Evolutionary conservation across 345 rosid genomes (phyloP).

Genomic region (Murraya paniculata): DNA sequence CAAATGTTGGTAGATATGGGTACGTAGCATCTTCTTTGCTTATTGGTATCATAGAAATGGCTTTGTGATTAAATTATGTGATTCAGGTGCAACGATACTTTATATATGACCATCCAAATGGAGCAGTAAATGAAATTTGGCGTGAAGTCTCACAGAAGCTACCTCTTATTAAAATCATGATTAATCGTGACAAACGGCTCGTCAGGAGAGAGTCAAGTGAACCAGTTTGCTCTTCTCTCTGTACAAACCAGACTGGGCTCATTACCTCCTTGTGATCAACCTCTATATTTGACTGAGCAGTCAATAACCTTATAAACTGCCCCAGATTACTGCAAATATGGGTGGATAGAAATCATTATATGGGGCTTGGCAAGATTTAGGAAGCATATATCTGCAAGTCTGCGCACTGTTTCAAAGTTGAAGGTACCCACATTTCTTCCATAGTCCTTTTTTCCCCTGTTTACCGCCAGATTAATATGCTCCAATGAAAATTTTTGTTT

Average conservation of each 20-base stretch:
- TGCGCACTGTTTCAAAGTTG: not conserved
- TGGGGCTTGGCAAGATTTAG: not conserved
- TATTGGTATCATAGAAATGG: not conserved
- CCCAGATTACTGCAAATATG: not conserved
- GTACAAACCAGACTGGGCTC: slow-evolving; percentile 67
- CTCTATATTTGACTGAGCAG: not conserved
- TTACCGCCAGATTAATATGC: not conserved
- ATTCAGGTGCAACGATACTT: slow-evolving; percentile 72
- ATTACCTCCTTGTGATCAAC: slow-evolving; percentile 38
- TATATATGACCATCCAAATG: slow-evolving; percentile 56
- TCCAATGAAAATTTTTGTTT: not conserved
- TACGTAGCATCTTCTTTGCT: not conserved
- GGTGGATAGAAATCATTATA: not conserved
- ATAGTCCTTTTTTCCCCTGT: not conserved
- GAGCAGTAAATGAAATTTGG: slow-evolving; percentile 93
- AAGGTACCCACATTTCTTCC: not conserved
- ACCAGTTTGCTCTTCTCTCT: slow-evolving; percentile 74
- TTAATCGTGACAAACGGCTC: slow-evolving; percentile 78
- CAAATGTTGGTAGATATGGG: not conserved
- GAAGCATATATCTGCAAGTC: slow-evolving; percentile 1
- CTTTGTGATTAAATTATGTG: slow-evolving; percentile 4
- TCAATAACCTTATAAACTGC: not conserved
- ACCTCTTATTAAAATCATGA: slow-evolving; percentile 78
- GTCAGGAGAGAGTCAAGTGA: slow-evolving; percentile 47
- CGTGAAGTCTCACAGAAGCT: slow-evolving; percentile 78